Base-by-base conservation (phyloP, 768 basidiomycete genomes). In the Phanerochaete carnosa region DNA sequence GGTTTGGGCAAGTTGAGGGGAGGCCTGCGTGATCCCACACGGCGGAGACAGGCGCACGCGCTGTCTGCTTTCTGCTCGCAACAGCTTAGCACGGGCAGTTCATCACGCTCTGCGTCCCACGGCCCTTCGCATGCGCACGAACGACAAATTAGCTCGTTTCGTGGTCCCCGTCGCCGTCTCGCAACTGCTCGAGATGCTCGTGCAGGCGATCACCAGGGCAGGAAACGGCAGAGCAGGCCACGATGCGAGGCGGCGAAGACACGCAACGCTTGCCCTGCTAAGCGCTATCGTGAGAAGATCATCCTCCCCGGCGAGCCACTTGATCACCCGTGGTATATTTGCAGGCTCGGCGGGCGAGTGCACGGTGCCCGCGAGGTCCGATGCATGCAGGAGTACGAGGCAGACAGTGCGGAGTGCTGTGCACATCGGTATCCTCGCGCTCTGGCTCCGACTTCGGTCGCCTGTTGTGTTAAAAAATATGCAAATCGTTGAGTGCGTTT, bases 201-300 rank as follows among this genome's bases (percentile, higher is more conserved):
- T 43, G 39, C 39, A 19, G 39, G 19, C 19, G 19, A 19, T 19
- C 8, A 19, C 8, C 11, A 43, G 39, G 19, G 39, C 8, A 19
- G 19, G 19, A 19, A 19, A 15, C 33, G 33, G 33, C 33, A 7
- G 33, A 6, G 46, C 46, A 23, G 12, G 26, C n/a, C 23, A 22
- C 16, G 16, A 15, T 47, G 46, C 7, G 1, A 1, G 46, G 16
- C 11, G 46, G 22, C 22, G 16, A 22, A 23, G 12, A 22, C 46
- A 26, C 26, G 46, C 46, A n/a, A n/a, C n/a, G n/a, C n/a, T n/a
- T 15, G 16, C 2, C 15, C 4, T 16, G 30, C 51, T 52, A 52
- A 52, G 51, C 51, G 51, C 29, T 29, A 52, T 29, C 51, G 51
- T 52, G 51, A 32, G 51, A 52, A 32, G 51, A 52, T 52, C 51